Percentiles rank a stretch among this genome's conserved stretches.
Conservation (phyloP, 164 flowering plant genomes). For the Nymphaea colorata region DNA sequence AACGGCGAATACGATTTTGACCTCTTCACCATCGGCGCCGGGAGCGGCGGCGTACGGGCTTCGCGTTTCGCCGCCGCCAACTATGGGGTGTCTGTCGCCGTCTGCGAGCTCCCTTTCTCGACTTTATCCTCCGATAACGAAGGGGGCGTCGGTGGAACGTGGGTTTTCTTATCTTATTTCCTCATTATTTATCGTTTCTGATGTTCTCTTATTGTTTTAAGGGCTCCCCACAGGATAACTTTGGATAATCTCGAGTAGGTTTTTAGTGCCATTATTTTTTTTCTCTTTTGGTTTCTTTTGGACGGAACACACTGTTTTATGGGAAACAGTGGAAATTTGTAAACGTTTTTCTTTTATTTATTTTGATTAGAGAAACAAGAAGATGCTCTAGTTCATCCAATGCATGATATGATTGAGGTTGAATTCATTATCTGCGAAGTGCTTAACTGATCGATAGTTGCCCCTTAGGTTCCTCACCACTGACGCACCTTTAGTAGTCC, state of each 20-base stretch:
- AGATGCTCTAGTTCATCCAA: too few species aligned
- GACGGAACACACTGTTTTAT: too few species aligned
- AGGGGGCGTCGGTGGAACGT: constrained; percentile 99
- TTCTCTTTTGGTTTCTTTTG: too few species aligned
- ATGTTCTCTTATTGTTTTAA: background rate
- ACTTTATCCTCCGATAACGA: constrained; percentile 74
- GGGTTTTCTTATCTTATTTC: constrained; percentile 10
- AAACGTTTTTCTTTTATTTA: too few species aligned
- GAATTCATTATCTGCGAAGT: too few species aligned
- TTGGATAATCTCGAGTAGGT: background rate
- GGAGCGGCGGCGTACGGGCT: constrained; percentile 77
- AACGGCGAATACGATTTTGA: constrained; percentile 64
- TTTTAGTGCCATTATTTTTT: too few species aligned
- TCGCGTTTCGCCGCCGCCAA: constrained; percentile 54
- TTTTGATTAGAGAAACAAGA: too few species aligned
- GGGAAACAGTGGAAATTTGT: too few species aligned
- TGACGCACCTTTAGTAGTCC: too few species aligned
- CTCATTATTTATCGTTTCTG: background rate
- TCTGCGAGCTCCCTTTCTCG: constrained; percentile 86
- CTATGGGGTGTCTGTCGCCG: constrained; percentile 64
- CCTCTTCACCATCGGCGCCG: constrained; percentile 74
- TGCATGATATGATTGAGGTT: too few species aligned
- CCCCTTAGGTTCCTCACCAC: too few species aligned
- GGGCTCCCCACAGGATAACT: background rate
- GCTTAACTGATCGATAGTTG: too few species aligned